These are phyloP conservation scores for Hansenula lynferdii DNA, from an alignment of 1,139 yeast species.

Conservation along the genomic window DNA sequence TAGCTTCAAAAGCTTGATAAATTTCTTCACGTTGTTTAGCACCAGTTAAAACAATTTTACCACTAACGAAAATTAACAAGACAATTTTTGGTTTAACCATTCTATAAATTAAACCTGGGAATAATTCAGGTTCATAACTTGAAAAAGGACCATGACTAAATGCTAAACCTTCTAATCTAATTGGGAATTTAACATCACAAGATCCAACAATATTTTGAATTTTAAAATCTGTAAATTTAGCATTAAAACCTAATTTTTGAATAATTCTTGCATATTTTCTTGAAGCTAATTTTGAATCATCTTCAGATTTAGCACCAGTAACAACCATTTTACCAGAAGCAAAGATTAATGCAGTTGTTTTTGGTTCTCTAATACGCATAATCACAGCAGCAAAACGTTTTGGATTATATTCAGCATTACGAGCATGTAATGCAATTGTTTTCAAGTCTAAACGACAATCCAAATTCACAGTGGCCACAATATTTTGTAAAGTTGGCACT, in stretches of 20 bases:
- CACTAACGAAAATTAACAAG: slow-evolving; percentile 90
- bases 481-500: slow-evolving; percentile 94
- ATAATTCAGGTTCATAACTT: slow-evolving; percentile 95
- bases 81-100: slow-evolving; percentile 99
- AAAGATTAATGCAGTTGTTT: slow-evolving; percentile 94
- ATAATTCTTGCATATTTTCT: slow-evolving; percentile 97
- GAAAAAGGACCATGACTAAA: slow-evolving; percentile 99
- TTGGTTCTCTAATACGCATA: slow-evolving; percentile 99
- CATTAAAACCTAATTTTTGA: slow-evolving; percentile 96
- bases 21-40: slow-evolving; percentile 99
- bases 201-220: slow-evolving; percentile 99
- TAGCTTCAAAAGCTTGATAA: slow-evolving; percentile 96
- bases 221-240: slow-evolving; percentile 92
- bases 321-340: slow-evolving; percentile 99
- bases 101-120: slow-evolving; percentile 98
- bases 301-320: slow-evolving; percentile 98
- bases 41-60: slow-evolving; percentile 97
- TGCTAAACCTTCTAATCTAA: slow-evolving; percentile 95
- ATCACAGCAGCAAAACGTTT: slow-evolving; percentile 99
- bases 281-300: slow-evolving; percentile 94
- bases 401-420: slow-evolving; percentile 98
- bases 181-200: slow-evolving; percentile 96
- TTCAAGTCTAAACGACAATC: slow-evolving; percentile 95
- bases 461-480: slow-evolving; percentile 95
- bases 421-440: slow-evolving; percentile 96